Evolutionary conservation across 2,329 filamentous ascomycete species (phyloP).

Genomic region (Onygenales sp.): DNA sequence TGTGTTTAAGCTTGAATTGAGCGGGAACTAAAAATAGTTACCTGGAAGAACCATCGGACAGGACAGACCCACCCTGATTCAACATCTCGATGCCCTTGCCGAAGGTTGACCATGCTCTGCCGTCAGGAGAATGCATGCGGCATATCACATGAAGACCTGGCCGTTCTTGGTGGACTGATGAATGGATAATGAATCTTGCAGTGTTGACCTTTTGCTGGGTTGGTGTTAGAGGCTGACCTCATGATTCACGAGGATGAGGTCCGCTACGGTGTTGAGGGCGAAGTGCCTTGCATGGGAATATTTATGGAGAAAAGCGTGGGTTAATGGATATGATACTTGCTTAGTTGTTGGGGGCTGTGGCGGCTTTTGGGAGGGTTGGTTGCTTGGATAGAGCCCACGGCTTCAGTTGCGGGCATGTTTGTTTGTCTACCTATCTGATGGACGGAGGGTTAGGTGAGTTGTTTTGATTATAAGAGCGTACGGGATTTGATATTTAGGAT

Average conservation of each 20-base stretch:
- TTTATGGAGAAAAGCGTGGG: background rate
- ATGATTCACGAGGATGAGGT: slow-evolving; percentile 36
- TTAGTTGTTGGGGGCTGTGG: background rate
- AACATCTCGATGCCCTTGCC: slow-evolving; percentile 34
- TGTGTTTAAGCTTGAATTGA: background rate
- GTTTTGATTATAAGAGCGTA: background rate
- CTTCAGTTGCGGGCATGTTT: background rate
- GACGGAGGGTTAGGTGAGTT: background rate
- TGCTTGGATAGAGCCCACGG: background rate
- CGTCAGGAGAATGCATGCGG: slow-evolving; percentile 37
- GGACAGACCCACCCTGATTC: slow-evolving; percentile 22
- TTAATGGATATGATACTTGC: too few species aligned
- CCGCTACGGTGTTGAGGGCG: slow-evolving; percentile 30
- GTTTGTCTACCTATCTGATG: background rate
- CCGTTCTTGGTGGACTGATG: slow-evolving; percentile 44
- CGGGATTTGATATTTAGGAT: too few species aligned
- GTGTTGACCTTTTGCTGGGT: slow-evolving; percentile 32
- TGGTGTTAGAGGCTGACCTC: slow-evolving; percentile 34
- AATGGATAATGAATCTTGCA: slow-evolving; percentile 39
- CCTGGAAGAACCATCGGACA: background rate
- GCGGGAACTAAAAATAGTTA: background rate
- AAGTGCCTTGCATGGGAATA: slow-evolving; percentile 38
- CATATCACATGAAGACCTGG: slow-evolving; percentile 37
- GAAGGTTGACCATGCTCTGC: slow-evolving; percentile 34
- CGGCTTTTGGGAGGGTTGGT: background rate